Evolutionary conservation across 2,329 filamentous ascomycete genomes (phyloP), one percentile per base, ranked within the genome.

Genomic region (Cytospora piceae): DNA sequence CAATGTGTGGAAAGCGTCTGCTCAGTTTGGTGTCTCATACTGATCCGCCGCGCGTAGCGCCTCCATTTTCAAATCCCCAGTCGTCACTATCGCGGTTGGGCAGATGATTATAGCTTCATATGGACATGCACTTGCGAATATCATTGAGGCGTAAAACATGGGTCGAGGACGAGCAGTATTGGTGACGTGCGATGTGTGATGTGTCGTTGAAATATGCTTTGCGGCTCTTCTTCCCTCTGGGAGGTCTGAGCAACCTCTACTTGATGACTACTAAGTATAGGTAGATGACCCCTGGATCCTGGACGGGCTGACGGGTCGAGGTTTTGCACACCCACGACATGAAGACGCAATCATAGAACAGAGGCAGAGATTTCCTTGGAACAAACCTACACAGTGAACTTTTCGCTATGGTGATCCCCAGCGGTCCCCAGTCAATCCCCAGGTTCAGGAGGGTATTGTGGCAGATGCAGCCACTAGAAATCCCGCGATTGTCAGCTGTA

Each of bases 401-500:
- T 14, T 14, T 14, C 20, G 46, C 34, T 24, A 49, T 24, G 46
- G n/a, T 49, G 46, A 57, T 58, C 27, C 46, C 27, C 56, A 46
- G 20, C 24, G 37, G 34, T 29, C 57, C 17, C 12, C 24, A 17
- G 20, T 11, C 46, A 57, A 55, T 15, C 34, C 34, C 34, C 34
- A 37, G 34, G 34, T 37, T 37, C 22, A 63, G 39, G 60, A 62
- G 52, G 14, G 31, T 17, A 12, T 17, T 49, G 37, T 55, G 24
- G 20, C 27, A 46, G 52, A 57, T 42, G 17, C 46, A 49, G 46
- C 65, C 61, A 66, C 56, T 64, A 61, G 58, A 22, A 58, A 24
- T 24, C 61, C 61, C 49, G 32, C 39, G 34, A 65, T 59, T 59
- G 58, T 62, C 56, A 67, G 66, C 61, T 56, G 53, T 51, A 55